These are phyloP conservation scores for Fistulinella cinereoalba DNA, from an alignment of 1,284 basidiomycete genomes.

Conservation along the genomic window DNA sequence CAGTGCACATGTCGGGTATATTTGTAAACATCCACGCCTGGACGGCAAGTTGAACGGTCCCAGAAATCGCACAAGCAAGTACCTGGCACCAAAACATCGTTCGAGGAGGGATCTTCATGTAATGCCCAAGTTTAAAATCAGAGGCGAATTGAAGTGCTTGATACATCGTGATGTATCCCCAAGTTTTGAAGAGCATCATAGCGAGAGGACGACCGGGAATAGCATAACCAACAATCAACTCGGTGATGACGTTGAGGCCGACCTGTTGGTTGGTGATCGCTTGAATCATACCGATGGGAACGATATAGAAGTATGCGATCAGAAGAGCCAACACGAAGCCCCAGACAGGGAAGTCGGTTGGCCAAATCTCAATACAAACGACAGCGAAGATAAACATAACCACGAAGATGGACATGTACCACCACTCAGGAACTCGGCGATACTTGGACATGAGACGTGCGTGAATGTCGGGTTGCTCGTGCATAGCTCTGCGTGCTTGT, in stretches of 20 bases:
- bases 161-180: slow-evolving; percentile 38
- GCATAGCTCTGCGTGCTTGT: slow-evolving; percentile 49
- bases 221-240: slow-evolving; percentile 45
- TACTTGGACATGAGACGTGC: slow-evolving; percentile 73
- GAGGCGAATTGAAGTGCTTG: slow-evolving; percentile 43
- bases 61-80: slow-evolving; percentile 41
- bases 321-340: slow-evolving; percentile 40
- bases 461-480: slow-evolving; percentile 74
- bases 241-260: slow-evolving; percentile 48
- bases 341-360: slow-evolving; percentile 57
- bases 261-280: slow-evolving; percentile 46
- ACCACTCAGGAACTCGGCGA: slow-evolving; percentile 72
- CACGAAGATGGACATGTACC: slow-evolving; percentile 51
- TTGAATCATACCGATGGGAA: slow-evolving; percentile 48
- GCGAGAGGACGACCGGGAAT: slow-evolving; percentile 45
- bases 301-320: slow-evolving; percentile 46
- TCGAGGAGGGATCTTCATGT: slow-evolving; percentile 54
- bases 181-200: slow-evolving; percentile 48
- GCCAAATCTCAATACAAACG: slow-evolving; percentile 55
- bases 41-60: slow-evolving; percentile 41
- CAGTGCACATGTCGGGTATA: slow-evolving; percentile 29
- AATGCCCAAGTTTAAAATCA: slow-evolving; percentile 51
- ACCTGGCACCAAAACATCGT: slow-evolving; percentile 47
- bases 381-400: slow-evolving; percentile 57
- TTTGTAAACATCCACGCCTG: slow-evolving; percentile 43